Conservation (phyloP, 345 rosid genomes). For the Rhodamnia argentea region DNA sequence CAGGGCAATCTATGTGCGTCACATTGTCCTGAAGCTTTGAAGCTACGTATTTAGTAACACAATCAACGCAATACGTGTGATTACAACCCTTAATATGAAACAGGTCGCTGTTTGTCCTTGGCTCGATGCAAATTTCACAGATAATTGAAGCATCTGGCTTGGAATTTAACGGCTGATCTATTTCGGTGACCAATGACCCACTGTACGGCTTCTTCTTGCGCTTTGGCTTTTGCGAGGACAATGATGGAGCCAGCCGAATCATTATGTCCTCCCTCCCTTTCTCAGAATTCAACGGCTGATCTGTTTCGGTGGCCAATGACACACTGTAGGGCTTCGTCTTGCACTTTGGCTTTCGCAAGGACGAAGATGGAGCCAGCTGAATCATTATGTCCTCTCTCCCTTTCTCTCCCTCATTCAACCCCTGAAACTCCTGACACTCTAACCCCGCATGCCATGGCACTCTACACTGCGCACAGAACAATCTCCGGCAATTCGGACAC, state of each 20-base stretch:
- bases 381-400: neutral
- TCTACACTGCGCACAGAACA: constrained; percentile 33
- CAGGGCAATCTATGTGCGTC: constrained; percentile 21
- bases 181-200: neutral
- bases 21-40: constrained; percentile 34
- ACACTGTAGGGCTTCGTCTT: neutral
- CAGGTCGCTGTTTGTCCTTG: constrained; percentile 8
- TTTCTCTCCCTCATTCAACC: constrained; percentile 8
- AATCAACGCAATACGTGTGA: constrained; percentile 39
- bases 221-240: neutral
- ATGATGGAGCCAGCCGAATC: too few relatives aligned
- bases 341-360: too few relatives aligned
- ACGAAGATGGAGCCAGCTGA: neutral
- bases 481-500: constrained; percentile 31
- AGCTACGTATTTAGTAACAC: constrained; percentile 31
- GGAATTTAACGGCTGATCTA: neutral
- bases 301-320: neutral
- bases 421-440: constrained; percentile 23
- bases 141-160: constrained; percentile 4
- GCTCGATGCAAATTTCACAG: constrained; percentile 46
- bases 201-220: neutral
- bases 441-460: constrained; percentile 43
- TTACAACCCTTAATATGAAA: constrained; percentile 33
- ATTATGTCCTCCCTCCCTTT: too few relatives aligned
- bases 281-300: neutral